Percentiles rank a stretch among this genome's conserved stretches.
Evolutionary conservation across 441 rosid genomes (phyloP).

Genomic region (Metrosideros polymorpha): DNA sequence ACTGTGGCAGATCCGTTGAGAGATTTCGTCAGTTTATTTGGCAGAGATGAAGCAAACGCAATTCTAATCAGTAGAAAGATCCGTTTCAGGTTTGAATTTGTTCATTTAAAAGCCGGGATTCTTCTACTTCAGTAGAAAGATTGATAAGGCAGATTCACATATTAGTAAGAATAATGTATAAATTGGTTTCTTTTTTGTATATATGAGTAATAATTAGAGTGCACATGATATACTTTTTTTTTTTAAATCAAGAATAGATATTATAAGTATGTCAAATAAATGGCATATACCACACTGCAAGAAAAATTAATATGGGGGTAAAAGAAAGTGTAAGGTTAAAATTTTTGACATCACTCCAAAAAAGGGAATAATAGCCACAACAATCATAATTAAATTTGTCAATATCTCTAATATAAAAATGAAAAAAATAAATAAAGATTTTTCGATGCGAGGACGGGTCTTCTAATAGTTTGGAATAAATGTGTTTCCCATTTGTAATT

Average conservation of each 20-base stretch:
- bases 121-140: too few species aligned
- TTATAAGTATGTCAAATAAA: too few species aligned
- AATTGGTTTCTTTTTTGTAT: background rate
- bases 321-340: too few species aligned
- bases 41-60: background rate
- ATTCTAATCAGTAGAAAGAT: background rate
- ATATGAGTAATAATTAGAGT: background rate
- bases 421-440: too few species aligned
- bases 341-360: background rate
- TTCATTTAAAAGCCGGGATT: too few species aligned
- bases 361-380: background rate
- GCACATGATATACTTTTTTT: too few species aligned
- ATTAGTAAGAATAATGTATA: background rate
- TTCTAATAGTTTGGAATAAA: background rate
- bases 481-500: background rate
- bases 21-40: accelerated
- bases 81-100: too few species aligned
- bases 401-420: background rate
- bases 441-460: background rate
- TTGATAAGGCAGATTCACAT: too few species aligned
- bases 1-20: background rate
- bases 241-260: too few species aligned
- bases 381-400: too few species aligned
- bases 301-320: too few species aligned
- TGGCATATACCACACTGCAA: too few species aligned